A percentile compares a stretch with the other conserved stretches of the same genome.
Evolutionary conservation across 257 asterid species (phyloP).

Genomic region (Penstemon eatonii): DNA sequence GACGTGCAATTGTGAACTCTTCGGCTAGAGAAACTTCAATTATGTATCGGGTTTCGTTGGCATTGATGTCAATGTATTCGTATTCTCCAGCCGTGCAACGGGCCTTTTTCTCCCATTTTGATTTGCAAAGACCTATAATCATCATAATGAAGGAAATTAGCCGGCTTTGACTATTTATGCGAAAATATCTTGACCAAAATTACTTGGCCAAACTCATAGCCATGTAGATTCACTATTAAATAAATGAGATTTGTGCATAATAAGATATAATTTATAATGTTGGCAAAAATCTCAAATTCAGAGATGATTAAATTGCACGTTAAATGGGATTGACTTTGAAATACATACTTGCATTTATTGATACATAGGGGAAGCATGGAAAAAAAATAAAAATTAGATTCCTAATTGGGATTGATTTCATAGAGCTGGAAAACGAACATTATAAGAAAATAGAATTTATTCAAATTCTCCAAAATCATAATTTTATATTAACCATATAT

Average conservation of each 20-base stretch:
- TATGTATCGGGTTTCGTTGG: slow-evolving; percentile 42
- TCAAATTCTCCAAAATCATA: background rate
- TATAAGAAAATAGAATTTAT: too few relatives aligned
- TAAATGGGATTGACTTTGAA: background rate
- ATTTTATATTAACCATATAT: background rate
- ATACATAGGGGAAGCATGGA: too few relatives aligned
- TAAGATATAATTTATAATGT: too few relatives aligned
- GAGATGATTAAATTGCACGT: background rate
- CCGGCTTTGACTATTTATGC: background rate
- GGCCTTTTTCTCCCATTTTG: slow-evolving; percentile 59
- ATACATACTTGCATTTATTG: too few relatives aligned
- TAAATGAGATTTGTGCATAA: too few relatives aligned
- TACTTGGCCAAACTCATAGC: too few relatives aligned
- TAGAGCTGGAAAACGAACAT: too few relatives aligned
- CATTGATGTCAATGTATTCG: slow-evolving; percentile 54
- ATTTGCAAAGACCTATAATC: slow-evolving; percentile 69
- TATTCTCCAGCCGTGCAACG: slow-evolving; percentile 41
- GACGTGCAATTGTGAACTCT: slow-evolving; percentile 65
- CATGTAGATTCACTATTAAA: too few relatives aligned
- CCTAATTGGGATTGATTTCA: too few relatives aligned
- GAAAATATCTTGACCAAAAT: background rate
- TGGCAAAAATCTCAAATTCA: background rate
- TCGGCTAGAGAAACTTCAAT: slow-evolving; percentile 46
- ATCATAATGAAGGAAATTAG: background rate
- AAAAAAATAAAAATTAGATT: too few relatives aligned